These are phyloP conservation scores for Vanrija pseudolonga DNA, from an alignment of 1,284 basidiomycete genomes.

Conservation along the genomic window DNA sequence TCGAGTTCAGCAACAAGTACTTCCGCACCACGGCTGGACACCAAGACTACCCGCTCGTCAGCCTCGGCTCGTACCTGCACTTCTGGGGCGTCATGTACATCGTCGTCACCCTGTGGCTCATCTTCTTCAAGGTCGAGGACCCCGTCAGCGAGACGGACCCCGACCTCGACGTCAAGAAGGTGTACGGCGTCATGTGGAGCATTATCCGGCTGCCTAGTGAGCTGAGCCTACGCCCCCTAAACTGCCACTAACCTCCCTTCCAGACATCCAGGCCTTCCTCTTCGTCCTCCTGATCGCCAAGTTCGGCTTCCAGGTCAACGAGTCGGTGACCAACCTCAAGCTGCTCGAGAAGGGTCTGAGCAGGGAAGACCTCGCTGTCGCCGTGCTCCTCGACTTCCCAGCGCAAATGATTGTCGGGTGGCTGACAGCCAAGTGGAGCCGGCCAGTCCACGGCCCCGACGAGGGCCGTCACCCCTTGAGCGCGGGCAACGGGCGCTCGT, in stretches of 20 bases:
- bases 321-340: conserved; percentile 87
- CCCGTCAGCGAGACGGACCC: conserved; percentile 66
- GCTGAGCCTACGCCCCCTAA: conserved; percentile 25
- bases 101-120: conserved; percentile 78
- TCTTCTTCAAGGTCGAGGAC: conserved; percentile 87
- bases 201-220: conserved; percentile 87
- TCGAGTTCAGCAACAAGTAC: conserved; percentile 82
- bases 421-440: conserved; percentile 90
- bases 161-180: conserved; percentile 84
- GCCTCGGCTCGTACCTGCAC: conserved; percentile 75
- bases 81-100: conserved; percentile 83
- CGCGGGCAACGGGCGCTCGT: conserved; percentile 9
- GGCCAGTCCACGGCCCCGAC: conserved; percentile 29
- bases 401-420: conserved; percentile 96
- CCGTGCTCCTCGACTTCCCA: conserved; percentile 95
- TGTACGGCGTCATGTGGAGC: conserved; percentile 91
- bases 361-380: conserved; percentile 90
- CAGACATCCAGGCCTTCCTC: conserved; percentile 88
- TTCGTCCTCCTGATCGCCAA: conserved; percentile 88
- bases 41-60: conserved; percentile 73
- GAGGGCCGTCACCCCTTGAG: conserved; percentile 30
- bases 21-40: conserved; percentile 50
- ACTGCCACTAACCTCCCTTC: neutral
- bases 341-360: conserved; percentile 94
- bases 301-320: conserved; percentile 92